Evolutionary conservation across 2,329 filamentous ascomycete genomes (phyloP).

Genomic region (Thelonectria olida): DNA sequence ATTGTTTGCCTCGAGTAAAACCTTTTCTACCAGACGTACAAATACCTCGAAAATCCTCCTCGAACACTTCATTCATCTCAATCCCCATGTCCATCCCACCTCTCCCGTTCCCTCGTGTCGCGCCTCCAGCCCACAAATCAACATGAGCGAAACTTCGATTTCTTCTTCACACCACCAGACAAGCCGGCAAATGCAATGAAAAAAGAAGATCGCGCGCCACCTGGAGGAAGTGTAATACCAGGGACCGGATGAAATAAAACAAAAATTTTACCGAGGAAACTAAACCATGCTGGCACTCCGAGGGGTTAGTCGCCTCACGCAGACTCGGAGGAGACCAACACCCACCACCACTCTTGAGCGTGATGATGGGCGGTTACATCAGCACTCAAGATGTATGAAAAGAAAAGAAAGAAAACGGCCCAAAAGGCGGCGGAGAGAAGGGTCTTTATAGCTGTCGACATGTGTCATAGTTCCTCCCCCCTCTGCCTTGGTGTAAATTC

Average conservation of each 20-base stretch:
- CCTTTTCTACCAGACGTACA: too few species aligned
- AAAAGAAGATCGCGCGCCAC: not conserved
- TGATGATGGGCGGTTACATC: not conserved
- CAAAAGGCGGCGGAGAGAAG: not conserved
- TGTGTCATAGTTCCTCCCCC: too few species aligned
- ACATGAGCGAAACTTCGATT: too few species aligned
- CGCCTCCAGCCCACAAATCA: too few species aligned
- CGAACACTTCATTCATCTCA: too few species aligned
- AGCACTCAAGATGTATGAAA: not conserved
- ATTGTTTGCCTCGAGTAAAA: too few species aligned
- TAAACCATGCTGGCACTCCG: not conserved
- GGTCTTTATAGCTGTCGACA: too few species aligned
- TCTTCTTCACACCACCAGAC: constrained; percentile 5
- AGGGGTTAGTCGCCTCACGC: constrained; percentile 3
- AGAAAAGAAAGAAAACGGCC: not conserved
- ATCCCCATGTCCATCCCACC: too few species aligned
- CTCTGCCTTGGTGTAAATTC: too few species aligned
- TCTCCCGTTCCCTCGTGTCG: too few species aligned
- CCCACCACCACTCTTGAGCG: not conserved
- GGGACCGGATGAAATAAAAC: not conserved
- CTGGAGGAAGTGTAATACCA: constrained; percentile 2
- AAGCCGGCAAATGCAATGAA: constrained; percentile 4
- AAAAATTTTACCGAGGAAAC: not conserved
- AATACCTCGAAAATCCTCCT: too few species aligned
- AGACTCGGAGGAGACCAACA: not conserved